Evolutionary conservation across 225 moss, liverwort and hornwort genomes (phyloP).

Genomic region (Climacium dendroides): DNA sequence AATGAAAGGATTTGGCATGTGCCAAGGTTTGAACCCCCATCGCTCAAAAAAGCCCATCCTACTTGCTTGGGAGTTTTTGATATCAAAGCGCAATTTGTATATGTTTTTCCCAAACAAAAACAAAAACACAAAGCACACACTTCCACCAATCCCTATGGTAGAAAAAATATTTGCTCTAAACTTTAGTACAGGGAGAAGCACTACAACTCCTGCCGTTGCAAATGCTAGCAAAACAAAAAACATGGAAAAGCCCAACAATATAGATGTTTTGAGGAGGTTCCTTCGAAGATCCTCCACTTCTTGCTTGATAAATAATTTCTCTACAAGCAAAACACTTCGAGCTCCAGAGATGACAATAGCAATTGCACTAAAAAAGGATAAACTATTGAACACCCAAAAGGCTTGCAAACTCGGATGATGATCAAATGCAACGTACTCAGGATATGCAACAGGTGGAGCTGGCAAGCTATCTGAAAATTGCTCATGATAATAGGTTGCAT

Average conservation of each 20-base stretch:
- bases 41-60: rapidly evolving
- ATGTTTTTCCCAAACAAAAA: neutral
- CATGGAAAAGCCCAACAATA: neutral
- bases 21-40: too few species aligned
- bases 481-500: neutral
- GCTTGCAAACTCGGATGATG: neutral
- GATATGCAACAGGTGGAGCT: neutral
- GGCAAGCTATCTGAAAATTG: neutral
- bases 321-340: neutral
- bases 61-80: too few species aligned
- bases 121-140: neutral
- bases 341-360: neutral
- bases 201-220: neutral
- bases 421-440: rapidly evolving
- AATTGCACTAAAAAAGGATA: neutral
- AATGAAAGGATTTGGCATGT: neutral
- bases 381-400: neutral
- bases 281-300: neutral
- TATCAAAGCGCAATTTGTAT: neutral
- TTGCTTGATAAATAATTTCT: neutral
- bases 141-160: neutral
- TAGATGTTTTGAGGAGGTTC: neutral
- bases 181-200: neutral
- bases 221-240: neutral
- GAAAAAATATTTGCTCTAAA: neutral